A percentile compares a stretch with the other conserved stretches of the same genome.
Conservation (phyloP, 768 basidiomycete species). For the Royoungia palumana region DNA sequence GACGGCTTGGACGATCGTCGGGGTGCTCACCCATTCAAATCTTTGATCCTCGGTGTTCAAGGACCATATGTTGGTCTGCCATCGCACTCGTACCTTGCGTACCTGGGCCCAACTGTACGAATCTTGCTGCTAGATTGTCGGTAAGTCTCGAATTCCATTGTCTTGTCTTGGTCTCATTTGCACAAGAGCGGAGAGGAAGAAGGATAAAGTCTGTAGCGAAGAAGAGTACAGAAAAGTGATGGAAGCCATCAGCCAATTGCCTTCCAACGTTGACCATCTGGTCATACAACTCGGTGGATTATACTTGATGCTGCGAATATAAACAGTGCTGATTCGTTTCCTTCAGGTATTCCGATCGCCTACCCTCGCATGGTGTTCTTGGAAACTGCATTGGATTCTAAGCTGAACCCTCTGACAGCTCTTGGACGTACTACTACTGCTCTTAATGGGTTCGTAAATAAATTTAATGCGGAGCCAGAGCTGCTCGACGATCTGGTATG, state of each 20-base stretch:
- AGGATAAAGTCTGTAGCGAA: constrained; percentile 74
- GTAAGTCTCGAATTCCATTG: constrained; percentile 36
- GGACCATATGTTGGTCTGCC: constrained; percentile 80
- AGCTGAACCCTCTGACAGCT: constrained; percentile 79
- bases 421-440: constrained; percentile 69
- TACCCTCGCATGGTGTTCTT: constrained; percentile 94
- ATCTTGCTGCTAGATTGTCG: constrained; percentile 82
- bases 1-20: constrained; percentile 70
- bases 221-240: constrained; percentile 75
- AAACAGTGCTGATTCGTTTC: background rate
- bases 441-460: constrained; percentile 78
- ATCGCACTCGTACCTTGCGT: constrained; percentile 79
- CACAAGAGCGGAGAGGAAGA: constrained; percentile 77
- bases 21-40: constrained; percentile 63
- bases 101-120: constrained; percentile 72
- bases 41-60: constrained; percentile 66
- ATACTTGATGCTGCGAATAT: background rate
- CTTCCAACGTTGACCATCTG: constrained; percentile 72
- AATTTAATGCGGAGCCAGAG: constrained; percentile 91
- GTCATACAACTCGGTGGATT: constrained; percentile 71
- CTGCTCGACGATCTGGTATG: constrained; percentile 86
- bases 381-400: constrained; percentile 73
- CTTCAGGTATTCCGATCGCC: constrained; percentile 70
- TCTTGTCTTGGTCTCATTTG: constrained; percentile 2
- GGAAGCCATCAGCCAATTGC: constrained; percentile 54